Evolutionary conservation across 148 eudicot species (phyloP).

Genomic region (Talinum fruticosum): DNA sequence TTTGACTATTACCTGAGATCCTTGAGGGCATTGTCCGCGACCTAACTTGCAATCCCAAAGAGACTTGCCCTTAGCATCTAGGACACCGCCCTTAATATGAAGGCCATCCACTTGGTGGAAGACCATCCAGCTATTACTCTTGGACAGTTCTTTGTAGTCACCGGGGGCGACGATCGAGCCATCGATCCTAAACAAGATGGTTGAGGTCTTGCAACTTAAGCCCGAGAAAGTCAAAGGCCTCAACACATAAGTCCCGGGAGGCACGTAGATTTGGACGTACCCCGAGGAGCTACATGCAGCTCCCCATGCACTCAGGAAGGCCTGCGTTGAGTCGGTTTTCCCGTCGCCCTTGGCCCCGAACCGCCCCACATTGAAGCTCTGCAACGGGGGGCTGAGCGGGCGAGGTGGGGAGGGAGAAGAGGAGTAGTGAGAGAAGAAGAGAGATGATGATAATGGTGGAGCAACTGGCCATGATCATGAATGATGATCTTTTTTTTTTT

Average conservation of each 20-base stretch:
- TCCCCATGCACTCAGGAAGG: slow-evolving; percentile 32
- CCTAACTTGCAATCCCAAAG: slow-evolving; percentile 46
- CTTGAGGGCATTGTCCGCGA: slow-evolving; percentile 9
- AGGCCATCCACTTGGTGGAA: slow-evolving; percentile 34
- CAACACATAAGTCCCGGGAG: slow-evolving; percentile 22
- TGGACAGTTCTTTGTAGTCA: slow-evolving; percentile 21
- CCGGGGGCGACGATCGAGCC: slow-evolving; percentile 37
- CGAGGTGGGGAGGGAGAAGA: not conserved
- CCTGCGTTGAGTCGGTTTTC: slow-evolving; percentile 22
- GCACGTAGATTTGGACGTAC: slow-evolving; percentile 21
- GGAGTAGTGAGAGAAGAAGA: not conserved
- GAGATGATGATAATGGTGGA: not conserved
- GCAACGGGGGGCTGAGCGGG: not conserved
- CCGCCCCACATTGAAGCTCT: slow-evolving; percentile 12
- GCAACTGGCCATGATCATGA: not conserved
- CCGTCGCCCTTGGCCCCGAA: slow-evolving; percentile 36
- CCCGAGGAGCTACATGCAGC: slow-evolving; percentile 19
- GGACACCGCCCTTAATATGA: slow-evolving; percentile 37
- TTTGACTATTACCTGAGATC: slow-evolving; percentile 31
- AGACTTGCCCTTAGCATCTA: slow-evolving; percentile 35
- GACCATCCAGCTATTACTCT: slow-evolving; percentile 28
- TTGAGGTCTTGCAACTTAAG: slow-evolving; percentile 21
- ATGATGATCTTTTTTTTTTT: not conserved
- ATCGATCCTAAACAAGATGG: slow-evolving; percentile 30
- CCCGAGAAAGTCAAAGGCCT: slow-evolving; percentile 33